Conservation (phyloP, 148 eudicot species). For the Rhododendron vialii region DNA sequence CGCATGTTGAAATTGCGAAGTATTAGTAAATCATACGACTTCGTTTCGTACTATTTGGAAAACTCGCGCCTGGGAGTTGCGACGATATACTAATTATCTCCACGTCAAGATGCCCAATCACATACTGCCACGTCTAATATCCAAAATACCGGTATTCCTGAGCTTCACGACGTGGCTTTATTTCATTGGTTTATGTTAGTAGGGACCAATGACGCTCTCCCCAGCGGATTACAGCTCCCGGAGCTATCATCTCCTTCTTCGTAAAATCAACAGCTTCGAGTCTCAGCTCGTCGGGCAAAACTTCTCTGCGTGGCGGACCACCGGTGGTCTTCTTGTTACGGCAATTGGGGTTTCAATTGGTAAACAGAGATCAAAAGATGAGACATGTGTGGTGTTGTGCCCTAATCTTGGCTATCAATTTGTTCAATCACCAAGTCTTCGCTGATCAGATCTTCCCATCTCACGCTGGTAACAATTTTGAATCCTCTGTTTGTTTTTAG, state of each 20-base stretch:
- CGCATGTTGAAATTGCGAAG: no score
- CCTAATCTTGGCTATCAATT: conserved; percentile 17
- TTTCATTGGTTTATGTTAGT: not conserved
- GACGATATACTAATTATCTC: not conserved
- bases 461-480: conserved; percentile 38
- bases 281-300: not conserved
- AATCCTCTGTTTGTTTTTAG: not conserved
- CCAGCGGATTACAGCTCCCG: not conserved
- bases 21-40: no score
- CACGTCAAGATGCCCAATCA: not conserved
- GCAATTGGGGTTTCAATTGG: conserved; percentile 9
- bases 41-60: no score
- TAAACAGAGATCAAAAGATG: conserved; percentile 21
- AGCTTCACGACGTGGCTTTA: no score
- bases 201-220: not conserved
- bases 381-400: conserved; percentile 13
- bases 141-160: not conserved
- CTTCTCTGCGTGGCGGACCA: not conserved
- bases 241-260: not conserved
- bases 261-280: not conserved
- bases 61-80: no score
- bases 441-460: conserved; percentile 61
- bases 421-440: conserved; percentile 25
- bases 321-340: not conserved
- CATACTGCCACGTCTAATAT: not conserved